Conservation (phyloP, 2,329 filamentous ascomycete species). For the Neopestalotiopsis rosae region DNA sequence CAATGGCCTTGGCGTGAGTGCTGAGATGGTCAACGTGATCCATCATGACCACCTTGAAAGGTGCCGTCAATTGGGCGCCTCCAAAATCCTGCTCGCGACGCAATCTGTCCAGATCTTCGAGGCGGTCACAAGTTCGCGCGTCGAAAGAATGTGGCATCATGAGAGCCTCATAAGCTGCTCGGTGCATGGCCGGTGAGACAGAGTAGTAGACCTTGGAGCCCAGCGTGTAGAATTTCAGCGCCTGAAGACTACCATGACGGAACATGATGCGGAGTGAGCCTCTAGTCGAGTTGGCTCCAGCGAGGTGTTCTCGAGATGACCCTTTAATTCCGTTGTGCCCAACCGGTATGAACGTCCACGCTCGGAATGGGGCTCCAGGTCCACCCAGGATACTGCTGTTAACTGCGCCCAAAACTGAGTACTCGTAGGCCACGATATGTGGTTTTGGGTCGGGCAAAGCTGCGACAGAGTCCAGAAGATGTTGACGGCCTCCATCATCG, state of each 20-base stretch:
- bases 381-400: constrained; percentile 21
- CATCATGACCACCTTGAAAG: constrained; percentile 74
- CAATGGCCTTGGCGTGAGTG: constrained; percentile 72
- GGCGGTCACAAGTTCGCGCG: constrained; percentile 61
- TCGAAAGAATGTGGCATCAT: constrained; percentile 72
- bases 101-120: constrained; percentile 66
- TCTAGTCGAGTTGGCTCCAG: constrained; percentile 57
- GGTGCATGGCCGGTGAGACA: constrained; percentile 75
- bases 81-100: constrained; percentile 68
- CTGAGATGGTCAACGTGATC: constrained; percentile 69
- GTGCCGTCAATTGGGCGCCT: constrained; percentile 70
- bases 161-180: constrained; percentile 67
- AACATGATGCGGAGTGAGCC: constrained; percentile 66
- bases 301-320: constrained; percentile 46
- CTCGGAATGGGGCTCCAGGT: constrained; percentile 38
- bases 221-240: constrained; percentile 72
- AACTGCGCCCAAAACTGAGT: constrained; percentile 48
- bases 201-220: constrained; percentile 73
- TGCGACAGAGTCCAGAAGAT: constrained; percentile 55
- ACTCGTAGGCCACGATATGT: constrained; percentile 54
- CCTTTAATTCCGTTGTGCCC: constrained; percentile 49
- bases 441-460: constrained; percentile 51
- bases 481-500: constrained; percentile 51
- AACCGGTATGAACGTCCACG: constrained; percentile 59
- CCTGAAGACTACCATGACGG: constrained; percentile 64